Conservation (phyloP, 2,329 filamentous ascomycete genomes). For the Pestalotiopsis sp. region DNA sequence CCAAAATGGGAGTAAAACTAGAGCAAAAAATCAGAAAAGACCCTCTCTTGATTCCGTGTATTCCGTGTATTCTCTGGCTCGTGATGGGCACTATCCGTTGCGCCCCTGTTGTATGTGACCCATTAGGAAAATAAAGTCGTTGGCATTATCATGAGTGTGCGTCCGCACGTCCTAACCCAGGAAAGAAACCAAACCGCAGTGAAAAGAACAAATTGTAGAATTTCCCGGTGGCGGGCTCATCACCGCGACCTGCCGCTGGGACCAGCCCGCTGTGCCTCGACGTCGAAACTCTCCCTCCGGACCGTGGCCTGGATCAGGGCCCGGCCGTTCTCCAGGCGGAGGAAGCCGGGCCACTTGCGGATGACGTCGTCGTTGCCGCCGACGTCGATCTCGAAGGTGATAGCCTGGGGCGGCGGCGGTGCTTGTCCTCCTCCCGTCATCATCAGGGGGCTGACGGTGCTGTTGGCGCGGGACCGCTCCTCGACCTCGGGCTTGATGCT, state of each 20-base stretch:
- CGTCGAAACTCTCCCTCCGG: background rate
- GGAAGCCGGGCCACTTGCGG: slow-evolving; percentile 16
- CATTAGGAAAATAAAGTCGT: background rate
- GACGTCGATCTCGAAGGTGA: slow-evolving; percentile 17
- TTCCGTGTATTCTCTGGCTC: background rate
- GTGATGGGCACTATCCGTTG: background rate
- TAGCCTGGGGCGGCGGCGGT: background rate
- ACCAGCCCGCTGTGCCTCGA: slow-evolving; percentile 6
- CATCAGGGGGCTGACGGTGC: background rate
- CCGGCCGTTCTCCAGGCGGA: slow-evolving; percentile 13
- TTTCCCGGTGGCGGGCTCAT: background rate
- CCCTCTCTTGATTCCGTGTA: background rate
- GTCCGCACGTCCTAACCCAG: background rate
- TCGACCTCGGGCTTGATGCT: slow-evolving; percentile 4
- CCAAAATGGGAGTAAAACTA: too few relatives aligned
- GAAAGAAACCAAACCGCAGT: background rate
- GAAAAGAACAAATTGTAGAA: background rate
- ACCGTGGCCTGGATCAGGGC: slow-evolving; percentile 14
- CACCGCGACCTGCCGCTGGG: background rate
- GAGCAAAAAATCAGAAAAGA: too few relatives aligned
- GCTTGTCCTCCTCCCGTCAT: too few relatives aligned
- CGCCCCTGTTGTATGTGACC: background rate
- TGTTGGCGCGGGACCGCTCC: slow-evolving; percentile 4
- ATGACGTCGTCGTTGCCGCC: slow-evolving; percentile 12
- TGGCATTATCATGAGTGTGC: background rate